These are phyloP conservation scores for Macroventuria anomochaeta DNA, from an alignment of 2,329 filamentous ascomycete genomes.

Conservation along the genomic window DNA sequence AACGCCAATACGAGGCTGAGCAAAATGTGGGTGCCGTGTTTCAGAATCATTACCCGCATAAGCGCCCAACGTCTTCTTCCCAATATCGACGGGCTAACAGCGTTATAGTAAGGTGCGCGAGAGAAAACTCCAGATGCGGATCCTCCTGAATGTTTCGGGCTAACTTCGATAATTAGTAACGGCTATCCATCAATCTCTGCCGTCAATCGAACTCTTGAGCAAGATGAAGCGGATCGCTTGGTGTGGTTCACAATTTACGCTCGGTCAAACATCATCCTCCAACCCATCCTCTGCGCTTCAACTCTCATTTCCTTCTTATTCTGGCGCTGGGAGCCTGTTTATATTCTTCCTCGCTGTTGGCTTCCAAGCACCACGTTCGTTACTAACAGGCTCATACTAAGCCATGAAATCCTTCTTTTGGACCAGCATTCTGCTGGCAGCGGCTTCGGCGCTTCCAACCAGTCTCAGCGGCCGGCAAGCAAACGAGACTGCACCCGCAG, in stretches of 20 bases:
- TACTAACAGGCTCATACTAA: background rate
- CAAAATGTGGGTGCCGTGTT: slow-evolving; percentile 1
- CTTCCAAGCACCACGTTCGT: background rate
- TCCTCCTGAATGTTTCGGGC: background rate
- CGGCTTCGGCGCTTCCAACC: slow-evolving; percentile 4
- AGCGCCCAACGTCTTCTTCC: background rate
- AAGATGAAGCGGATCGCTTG: slow-evolving; percentile 4
- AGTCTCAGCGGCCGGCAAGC: background rate
- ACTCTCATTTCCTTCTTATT: background rate
- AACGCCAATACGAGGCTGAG: background rate
- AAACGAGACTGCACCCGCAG: slow-evolving; percentile 1
- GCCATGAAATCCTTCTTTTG: slow-evolving; percentile 6
- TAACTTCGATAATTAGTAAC: background rate
- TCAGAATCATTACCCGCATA: slow-evolving; percentile 2
- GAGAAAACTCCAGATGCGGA: background rate
- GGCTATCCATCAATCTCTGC: background rate
- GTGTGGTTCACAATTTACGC: slow-evolving; percentile 4
- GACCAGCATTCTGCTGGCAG: slow-evolving; percentile 1
- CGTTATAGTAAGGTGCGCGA: background rate
- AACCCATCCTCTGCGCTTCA: background rate
- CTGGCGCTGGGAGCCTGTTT: background rate
- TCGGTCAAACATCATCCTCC: slow-evolving; percentile 14
- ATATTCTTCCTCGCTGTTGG: background rate
- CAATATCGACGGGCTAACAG: background rate
- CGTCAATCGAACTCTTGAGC: slow-evolving; percentile 6